Evolutionary conservation across 495 filamentous ascomycete genomes (phyloP).

Genomic region (Penicillium coprophilum): DNA sequence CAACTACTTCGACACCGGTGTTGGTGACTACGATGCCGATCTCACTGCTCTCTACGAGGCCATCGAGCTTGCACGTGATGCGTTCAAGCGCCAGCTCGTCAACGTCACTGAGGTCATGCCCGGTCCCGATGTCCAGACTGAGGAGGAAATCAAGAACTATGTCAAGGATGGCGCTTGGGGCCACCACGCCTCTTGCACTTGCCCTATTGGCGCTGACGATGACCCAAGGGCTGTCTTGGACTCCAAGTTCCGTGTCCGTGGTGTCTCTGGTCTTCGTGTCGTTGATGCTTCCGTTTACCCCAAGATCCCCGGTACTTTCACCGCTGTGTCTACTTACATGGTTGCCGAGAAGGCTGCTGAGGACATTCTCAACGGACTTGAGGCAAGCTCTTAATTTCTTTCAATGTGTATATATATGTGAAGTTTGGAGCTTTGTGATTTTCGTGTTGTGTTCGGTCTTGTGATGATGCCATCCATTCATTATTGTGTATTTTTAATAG

Average conservation of each 20-base stretch:
- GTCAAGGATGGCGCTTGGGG: conserved; percentile 56
- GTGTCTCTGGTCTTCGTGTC: conserved; percentile 54
- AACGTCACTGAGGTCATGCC: conserved; percentile 47
- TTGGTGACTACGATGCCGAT: conserved; percentile 37
- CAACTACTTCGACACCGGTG: conserved; percentile 52
- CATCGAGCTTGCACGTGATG: conserved; percentile 43
- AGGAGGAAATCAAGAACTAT: conserved; percentile 47
- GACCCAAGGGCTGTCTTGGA: conserved; percentile 62
- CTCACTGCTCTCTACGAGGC: conserved; percentile 50
- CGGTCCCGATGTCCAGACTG: conserved; percentile 35
- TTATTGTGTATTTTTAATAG: background rate
- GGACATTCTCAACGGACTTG: conserved; percentile 10
- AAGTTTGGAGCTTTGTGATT: background rate
- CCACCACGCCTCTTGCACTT: conserved; percentile 59
- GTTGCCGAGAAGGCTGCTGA: conserved; percentile 62
- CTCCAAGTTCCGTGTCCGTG: conserved; percentile 55
- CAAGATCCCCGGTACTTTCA: conserved; percentile 58
- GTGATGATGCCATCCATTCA: background rate
- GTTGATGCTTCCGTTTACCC: conserved; percentile 63
- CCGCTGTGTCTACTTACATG: conserved; percentile 59
- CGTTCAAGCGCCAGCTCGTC: conserved; percentile 32
- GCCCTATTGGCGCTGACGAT: conserved; percentile 54
- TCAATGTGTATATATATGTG: background rate
- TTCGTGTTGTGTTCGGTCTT: background rate
- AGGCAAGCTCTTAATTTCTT: background rate